A percentile compares a stretch with the other conserved stretches of the same genome.
phyloP scores from a whole-genome alignment of 2,329 filamentous ascomycete genomes.

The Colletotrichum trifolii region DNA sequence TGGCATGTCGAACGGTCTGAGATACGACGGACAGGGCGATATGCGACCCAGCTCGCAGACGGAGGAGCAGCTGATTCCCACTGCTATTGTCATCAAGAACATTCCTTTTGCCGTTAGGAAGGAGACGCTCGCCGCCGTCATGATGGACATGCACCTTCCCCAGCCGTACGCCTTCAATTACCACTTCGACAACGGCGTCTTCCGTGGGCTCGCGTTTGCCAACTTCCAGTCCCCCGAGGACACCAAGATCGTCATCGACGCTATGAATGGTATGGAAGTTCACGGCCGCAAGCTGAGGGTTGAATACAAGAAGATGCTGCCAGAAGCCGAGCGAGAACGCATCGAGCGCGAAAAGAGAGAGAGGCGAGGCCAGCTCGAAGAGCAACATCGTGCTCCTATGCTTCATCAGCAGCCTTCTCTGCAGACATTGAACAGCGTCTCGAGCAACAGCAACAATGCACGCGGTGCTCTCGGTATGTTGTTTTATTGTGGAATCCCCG shows the following conservation, averaged over 20 bases:
- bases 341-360: slow-evolving; percentile 98
- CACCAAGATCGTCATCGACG: slow-evolving; percentile 90
- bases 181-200: slow-evolving; percentile 98
- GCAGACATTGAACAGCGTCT: slow-evolving; percentile 77
- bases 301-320: slow-evolving; percentile 99
- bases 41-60: slow-evolving; percentile 52
- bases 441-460: slow-evolving; percentile 65
- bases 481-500: background rate
- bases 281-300: slow-evolving; percentile 94
- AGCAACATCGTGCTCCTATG: slow-evolving; percentile 86
- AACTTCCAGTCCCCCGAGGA: slow-evolving; percentile 98
- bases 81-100: slow-evolving; percentile 99
- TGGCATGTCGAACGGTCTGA: slow-evolving; percentile 53
- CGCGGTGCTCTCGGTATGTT: slow-evolving; percentile 44
- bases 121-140: slow-evolving; percentile 90
- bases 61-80: slow-evolving; percentile 93
- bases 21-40: slow-evolving; percentile 47
- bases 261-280: slow-evolving; percentile 95
- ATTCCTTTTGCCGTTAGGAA: slow-evolving; percentile 99
- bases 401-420: slow-evolving; percentile 89
- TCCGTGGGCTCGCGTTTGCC: slow-evolving; percentile 94
- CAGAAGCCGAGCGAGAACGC: slow-evolving; percentile 90
- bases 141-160: slow-evolving; percentile 93
- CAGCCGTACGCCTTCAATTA: slow-evolving; percentile 99
- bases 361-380: slow-evolving; percentile 93